Evolutionary conservation across 2,329 filamentous ascomycete species (phyloP), one percentile per base, ranked within the genome.

Genomic region (Colletotrichum orbiculare): DNA sequence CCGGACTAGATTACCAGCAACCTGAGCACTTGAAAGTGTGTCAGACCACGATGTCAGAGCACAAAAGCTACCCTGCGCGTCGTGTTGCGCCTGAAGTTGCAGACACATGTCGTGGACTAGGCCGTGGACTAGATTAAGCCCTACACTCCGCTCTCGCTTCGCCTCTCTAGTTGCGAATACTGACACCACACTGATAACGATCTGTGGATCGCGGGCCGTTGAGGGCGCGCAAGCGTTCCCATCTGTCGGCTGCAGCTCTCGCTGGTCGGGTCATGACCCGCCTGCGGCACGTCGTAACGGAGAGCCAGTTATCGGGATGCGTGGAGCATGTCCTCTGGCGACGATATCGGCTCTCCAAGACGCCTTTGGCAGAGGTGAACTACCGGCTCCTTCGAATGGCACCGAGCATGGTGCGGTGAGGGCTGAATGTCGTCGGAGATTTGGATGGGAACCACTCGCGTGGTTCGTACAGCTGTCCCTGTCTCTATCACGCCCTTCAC

Each of bases 401-500:
- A 66, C 64, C 54, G 64, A 59, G 54, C 50, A 59, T 64, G 64
- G 54, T 64, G 64, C 60, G 64, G 64, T 60, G 60, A 66, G 60
- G 54, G 54, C 60, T 55, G 59, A 59, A 55, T 50, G 43, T 54
- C 64, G 54, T 59, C 54, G 60, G 60, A 64, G 50, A 63, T 43
- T 67, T 64, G 46, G 66, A 58, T 66, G 46, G 58, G 25, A 64
- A 49, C 53, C 48, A 67, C 63, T 41, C 54, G 33, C 52, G 54
- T 54, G 49, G 45, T 55, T 58, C 41, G 39, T 66, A 62, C 39
- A 62, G 52, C 47, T 66, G 45, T 67, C 54, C 53, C 41, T 64
- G 54, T 68, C 47, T 67, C 60, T 55, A 46, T 60, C 52, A 49
- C 42, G 54, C 8, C 68, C 56, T 74, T 85, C 83, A 85, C 73